phyloP scores from a whole-genome alignment of 164 flowering plant species.

The Euptelea pleiosperma region DNA sequence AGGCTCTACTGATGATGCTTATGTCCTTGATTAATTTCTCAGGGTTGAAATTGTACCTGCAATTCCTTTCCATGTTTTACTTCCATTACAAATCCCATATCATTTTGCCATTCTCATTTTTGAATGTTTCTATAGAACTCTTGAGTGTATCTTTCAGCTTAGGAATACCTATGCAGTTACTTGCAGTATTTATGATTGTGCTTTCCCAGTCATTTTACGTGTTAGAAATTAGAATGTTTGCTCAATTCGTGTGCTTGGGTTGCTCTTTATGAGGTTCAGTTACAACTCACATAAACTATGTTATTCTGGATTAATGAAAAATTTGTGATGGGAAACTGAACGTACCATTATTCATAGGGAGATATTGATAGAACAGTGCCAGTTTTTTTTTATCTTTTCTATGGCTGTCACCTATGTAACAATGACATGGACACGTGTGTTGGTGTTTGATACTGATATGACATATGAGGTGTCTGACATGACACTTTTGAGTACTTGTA shows the following conservation, averaged over 20 bases:
- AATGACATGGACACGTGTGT: too few species aligned
- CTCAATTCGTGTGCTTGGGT: neutral
- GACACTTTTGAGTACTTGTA: too few species aligned
- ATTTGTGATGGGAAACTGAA: neutral
- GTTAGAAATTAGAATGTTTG: neutral
- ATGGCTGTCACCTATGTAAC: too few species aligned
- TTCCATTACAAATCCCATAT: too few species aligned
- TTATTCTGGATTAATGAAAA: neutral
- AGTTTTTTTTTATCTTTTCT: too few species aligned
- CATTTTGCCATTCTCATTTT: too few species aligned
- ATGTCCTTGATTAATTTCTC: neutral
- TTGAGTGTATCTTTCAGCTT: too few species aligned
- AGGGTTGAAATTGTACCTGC: neutral
- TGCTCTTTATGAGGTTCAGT: neutral
- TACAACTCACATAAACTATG: neutral
- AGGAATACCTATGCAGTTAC: neutral
- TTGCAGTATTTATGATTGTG: neutral
- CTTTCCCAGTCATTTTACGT: neutral
- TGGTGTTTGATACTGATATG: too few species aligned
- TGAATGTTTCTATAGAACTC: too few species aligned
- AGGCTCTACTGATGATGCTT: neutral
- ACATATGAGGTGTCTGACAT: too few species aligned
- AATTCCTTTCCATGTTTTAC: neutral
- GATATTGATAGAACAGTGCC: too few species aligned
- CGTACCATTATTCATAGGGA: neutral